phyloP scores from a whole-genome alignment of 108 stramenopile genomes.

The Chaetoceros muelleri region DNA sequence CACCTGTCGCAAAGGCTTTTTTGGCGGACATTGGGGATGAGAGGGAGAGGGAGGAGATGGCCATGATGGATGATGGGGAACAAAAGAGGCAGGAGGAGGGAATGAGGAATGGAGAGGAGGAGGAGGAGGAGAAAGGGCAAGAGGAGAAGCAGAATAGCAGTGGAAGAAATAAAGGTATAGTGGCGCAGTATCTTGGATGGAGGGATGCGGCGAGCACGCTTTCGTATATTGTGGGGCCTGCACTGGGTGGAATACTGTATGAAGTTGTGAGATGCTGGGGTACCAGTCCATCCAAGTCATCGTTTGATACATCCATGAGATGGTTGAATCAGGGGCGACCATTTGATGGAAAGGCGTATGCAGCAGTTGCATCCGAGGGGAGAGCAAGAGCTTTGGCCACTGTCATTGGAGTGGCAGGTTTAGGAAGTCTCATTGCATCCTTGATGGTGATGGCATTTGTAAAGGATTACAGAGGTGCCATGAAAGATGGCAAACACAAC shows the following conservation, averaged over 20 bases:
- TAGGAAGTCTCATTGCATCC: slow-evolving; percentile 45
- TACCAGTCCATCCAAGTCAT: slow-evolving; percentile 11
- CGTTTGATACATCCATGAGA: not conserved
- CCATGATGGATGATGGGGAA: slow-evolving; percentile 22
- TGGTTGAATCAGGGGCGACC: not conserved
- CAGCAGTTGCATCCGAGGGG: not conserved
- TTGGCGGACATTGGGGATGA: slow-evolving; percentile 56
- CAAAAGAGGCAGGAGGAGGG: too few relatives aligned
- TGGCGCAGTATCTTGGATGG: slow-evolving; percentile 45
- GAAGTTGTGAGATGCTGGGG: slow-evolving; percentile 12
- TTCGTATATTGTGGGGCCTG: slow-evolving; percentile 64
- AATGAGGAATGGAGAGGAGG: not conserved
- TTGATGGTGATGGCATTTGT: slow-evolving; percentile 28
- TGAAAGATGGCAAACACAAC: not conserved
- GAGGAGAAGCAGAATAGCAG: not conserved
- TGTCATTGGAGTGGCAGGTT: slow-evolving; percentile 48
- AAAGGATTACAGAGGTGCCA: slow-evolving; percentile 10
- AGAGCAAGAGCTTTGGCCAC: slow-evolving; percentile 28
- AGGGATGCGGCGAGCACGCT: slow-evolving; percentile 64
- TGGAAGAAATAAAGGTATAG: too few relatives aligned
- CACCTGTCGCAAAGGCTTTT: slow-evolving; percentile 70
- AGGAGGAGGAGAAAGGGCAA: not conserved
- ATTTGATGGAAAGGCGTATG: not conserved
- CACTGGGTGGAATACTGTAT: slow-evolving; percentile 49
- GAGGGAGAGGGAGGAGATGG: slow-evolving; percentile 7